phyloP scores from a whole-genome alignment of 208 protist species.

The Trypanosomatidae sp. region DNA sequence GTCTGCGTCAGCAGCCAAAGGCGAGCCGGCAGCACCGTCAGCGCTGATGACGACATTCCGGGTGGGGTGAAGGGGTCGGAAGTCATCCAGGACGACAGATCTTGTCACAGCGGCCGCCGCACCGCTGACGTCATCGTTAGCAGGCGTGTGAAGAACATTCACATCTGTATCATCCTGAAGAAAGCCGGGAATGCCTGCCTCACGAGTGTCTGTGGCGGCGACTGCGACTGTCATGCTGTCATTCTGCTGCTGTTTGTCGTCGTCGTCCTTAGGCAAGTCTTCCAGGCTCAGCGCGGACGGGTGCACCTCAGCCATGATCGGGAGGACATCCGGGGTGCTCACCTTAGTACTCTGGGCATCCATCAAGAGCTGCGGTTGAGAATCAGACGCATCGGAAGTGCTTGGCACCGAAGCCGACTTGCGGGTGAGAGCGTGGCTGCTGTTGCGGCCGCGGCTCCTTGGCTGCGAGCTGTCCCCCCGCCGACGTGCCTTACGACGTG shows the following conservation, averaged over 20 bases:
- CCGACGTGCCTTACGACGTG: constrained; percentile 17
- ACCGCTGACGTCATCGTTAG: background rate
- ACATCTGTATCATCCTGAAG: background rate
- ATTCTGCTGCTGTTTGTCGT: background rate
- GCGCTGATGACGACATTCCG: background rate
- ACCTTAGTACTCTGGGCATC: background rate
- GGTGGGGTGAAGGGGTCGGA: no score
- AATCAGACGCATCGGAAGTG: background rate
- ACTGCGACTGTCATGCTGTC: background rate
- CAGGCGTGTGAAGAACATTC: background rate
- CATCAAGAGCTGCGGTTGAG: background rate
- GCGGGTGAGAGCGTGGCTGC: background rate
- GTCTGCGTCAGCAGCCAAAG: no score
- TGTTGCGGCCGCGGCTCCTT: background rate
- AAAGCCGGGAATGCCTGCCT: background rate
- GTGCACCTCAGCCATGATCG: no score
- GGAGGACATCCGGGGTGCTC: background rate
- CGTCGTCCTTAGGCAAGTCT: background rate
- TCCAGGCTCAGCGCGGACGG: background rate
- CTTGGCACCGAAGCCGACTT: background rate
- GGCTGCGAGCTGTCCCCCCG: background rate
- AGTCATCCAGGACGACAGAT: no score
- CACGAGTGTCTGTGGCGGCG: background rate
- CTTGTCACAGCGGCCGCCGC: no score
- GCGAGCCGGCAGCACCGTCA: background rate